Evolutionary conservation across 495 filamentous ascomycete genomes (phyloP), one percentile per base, ranked within the genome.

Genomic region (Penicillium cataractarum): DNA sequence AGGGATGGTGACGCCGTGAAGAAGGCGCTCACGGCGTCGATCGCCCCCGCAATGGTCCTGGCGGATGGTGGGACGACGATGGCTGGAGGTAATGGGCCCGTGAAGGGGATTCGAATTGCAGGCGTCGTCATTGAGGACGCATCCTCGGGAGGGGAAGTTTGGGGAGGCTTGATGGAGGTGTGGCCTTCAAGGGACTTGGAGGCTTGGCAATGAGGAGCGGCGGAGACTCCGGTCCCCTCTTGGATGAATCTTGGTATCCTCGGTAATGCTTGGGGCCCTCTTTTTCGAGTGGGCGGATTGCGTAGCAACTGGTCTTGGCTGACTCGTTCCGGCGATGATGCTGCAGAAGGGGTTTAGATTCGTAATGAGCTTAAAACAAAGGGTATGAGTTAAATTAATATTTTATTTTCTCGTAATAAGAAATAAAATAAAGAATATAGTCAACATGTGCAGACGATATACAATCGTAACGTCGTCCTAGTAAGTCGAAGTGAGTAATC

Each of bases 91-190:
- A 98, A 80, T 27, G 90, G 87, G 50, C 89, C 86, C 60, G 91
- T 97, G 71, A 92, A 99, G 63, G 95, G 95, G 69, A 98, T 96
- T 69, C 94, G 85, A 80, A 97, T 88, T 32, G 90, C 83, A 62
- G 88, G 80, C 69, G 83, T 87, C 71, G 82, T 82, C 88, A 89
- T 89, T 72, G 70, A 75, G 65, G 63, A 68, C 65, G 60, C 71
- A 75, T 73, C 64, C 53, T 71, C 59, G 63, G 42, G 49, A 49
- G 51, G 46, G 55, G 51, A 40, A 44, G n/a, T n/a, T n/a, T n/a
- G n/a, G n/a, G n/a, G 39, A 49, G 19, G 51, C 17, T 6, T 15
- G 57, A 12, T 13, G 39, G 24, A 49, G 4, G 6, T 2, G 8
- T n/a, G 27, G 46, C 3, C 5, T n/a, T 50, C 6, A 6, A 49